A percentile compares a stretch with the other conserved stretches of the same genome.
phyloP scores from a whole-genome alignment of 805 yeast genomes.

The Zygosaccharomyces rouxii region DNA sequence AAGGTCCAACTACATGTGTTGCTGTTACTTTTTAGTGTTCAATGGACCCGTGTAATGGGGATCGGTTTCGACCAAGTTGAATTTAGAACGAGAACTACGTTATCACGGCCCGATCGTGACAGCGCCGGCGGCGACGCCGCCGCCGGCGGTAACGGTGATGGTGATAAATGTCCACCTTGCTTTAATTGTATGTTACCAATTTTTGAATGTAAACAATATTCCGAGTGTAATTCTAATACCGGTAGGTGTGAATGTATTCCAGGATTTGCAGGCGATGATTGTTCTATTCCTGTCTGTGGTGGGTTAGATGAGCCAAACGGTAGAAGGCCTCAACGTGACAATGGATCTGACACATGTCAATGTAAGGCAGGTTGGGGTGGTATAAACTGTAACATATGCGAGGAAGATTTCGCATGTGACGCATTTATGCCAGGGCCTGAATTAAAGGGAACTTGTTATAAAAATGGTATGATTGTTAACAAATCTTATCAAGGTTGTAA shows the following conservation, averaged over 20 bases:
- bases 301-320: constrained; percentile 57
- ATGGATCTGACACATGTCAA: constrained; percentile 49
- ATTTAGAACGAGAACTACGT: constrained; percentile 8
- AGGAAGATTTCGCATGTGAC: constrained; percentile 69
- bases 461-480: constrained; percentile 76
- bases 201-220: constrained; percentile 85
- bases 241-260: constrained; percentile 90
- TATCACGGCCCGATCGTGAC: constrained; percentile 1
- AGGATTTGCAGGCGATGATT: constrained; percentile 93
- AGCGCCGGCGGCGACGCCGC: not conserved
- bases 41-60: not conserved
- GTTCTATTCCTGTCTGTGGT: constrained; percentile 86
- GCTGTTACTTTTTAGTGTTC: not conserved
- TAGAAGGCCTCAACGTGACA: constrained; percentile 58
- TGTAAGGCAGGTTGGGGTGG: constrained; percentile 92
- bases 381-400: constrained; percentile 87
- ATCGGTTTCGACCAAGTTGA: not conserved
- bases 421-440: constrained; percentile 78
- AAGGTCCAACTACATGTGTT: not conserved
- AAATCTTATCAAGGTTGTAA: constrained; percentile 87
- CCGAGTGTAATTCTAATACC: constrained; percentile 78
- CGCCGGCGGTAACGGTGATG: constrained; percentile 6
- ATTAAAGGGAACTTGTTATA: constrained; percentile 81
- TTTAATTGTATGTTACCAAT: constrained; percentile 93
- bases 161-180: constrained; percentile 75